Base-by-base conservation (phyloP, 2,329 filamentous ascomycete species). In the Colletotrichum magnum region DNA sequence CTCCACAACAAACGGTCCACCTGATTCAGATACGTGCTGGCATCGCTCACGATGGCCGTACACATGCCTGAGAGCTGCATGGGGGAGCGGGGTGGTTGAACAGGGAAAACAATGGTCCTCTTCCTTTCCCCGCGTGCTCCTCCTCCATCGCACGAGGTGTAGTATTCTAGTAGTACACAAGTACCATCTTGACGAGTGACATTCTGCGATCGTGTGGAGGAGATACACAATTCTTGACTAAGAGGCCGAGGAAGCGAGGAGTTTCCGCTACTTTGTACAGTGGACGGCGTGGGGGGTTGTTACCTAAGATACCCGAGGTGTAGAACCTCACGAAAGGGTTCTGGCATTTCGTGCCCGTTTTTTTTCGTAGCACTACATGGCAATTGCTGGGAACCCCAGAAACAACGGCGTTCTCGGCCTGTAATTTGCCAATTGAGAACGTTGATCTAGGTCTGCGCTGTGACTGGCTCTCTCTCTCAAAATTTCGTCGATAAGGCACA, bases 1-100 rank as follows among this genome's bases (percentile, higher is more conserved):
- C 47, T 58, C 48, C 48, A 65, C 32, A 36, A n/a, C 18, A 21
- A 24, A 32, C 32, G 61, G 54, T 45, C 66, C 61, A 59, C 61
- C 45, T 56, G 21, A 32, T 43, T 50, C 50, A 69, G 62, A 51
- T 56, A 39, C 54, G 47, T 56, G 54, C 53, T 41, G 32, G 53
- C 54, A 24, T 48, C 51, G 64, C 36, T 24, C 21, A 56, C 58
- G 36, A 62, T 39, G 26, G 21, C 41, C 57, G 39, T 66, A 41
- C 41, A 50, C 50, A 21, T 15, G 39, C 47, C 53, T 53, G 21
- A 51, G 41, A 39, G 39, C 43, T 58, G 58, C 58, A 63, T 67
- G 5, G 52, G 32, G 3, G 12, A 51, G 64, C 51, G 58, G 60
- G 65, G 61, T 24, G 45, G 45, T 47, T 6, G 59, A n/a, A 10